Evolutionary conservation across 2,329 filamentous ascomycete genomes (phyloP).

Genomic region (Decorospora gaudefroyi): DNA sequence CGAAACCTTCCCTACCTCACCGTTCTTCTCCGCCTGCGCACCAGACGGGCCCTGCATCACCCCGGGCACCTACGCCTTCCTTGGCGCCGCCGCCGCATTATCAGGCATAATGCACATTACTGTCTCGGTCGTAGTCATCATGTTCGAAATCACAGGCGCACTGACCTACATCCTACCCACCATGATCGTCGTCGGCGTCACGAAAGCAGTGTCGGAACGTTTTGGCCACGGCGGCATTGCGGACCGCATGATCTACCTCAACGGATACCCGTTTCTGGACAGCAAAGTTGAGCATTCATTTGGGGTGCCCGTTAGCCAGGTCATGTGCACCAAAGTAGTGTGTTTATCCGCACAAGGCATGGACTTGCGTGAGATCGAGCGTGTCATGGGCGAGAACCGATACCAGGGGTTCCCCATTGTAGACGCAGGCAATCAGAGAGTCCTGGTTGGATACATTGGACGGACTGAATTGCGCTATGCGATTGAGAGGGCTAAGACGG

Average conservation of each 20-base stretch:
- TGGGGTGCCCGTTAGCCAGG: slow-evolving; percentile 86
- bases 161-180: slow-evolving; percentile 95
- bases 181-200: slow-evolving; percentile 98
- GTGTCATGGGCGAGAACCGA: slow-evolving; percentile 73
- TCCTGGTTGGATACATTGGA: slow-evolving; percentile 88
- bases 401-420: slow-evolving; percentile 95
- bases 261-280: slow-evolving; percentile 93
- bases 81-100: slow-evolving; percentile 87
- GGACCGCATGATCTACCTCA: slow-evolving; percentile 98
- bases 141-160: slow-evolving; percentile 98
- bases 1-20: slow-evolving; percentile 77
- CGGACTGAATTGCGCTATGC: slow-evolving; percentile 90
- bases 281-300: slow-evolving; percentile 98
- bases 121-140: slow-evolving; percentile 95
- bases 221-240: slow-evolving; percentile 97
- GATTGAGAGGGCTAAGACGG: slow-evolving; percentile 75
- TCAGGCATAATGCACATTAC: slow-evolving; percentile 99
- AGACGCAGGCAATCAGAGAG: slow-evolving; percentile 69
- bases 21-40: slow-evolving; percentile 85
- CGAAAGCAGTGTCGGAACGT: slow-evolving; percentile 86
- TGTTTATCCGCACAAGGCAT: slow-evolving; percentile 75
- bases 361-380: slow-evolving; percentile 75
- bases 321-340: slow-evolving; percentile 79
- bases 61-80: slow-evolving; percentile 93
- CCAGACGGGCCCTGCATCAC: slow-evolving; percentile 96